A percentile compares a stretch with the other conserved stretches of the same genome.
Conservation (phyloP, 164 flowering plant genomes). For the Umbilicus rupestris region DNA sequence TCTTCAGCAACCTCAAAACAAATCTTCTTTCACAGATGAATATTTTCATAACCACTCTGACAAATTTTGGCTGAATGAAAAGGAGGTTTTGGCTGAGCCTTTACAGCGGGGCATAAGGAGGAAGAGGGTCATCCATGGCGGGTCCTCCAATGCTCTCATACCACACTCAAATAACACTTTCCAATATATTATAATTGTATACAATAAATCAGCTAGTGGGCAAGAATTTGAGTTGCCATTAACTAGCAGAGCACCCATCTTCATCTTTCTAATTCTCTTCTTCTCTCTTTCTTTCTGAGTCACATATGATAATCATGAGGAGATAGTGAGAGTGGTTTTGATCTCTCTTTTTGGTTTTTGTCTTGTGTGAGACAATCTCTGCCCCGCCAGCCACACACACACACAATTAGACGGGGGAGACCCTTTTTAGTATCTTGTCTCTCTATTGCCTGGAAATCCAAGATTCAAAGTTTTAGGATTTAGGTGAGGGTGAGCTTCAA, state of each 20-base stretch:
- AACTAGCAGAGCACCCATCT: not conserved
- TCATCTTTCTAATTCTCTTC: not conserved
- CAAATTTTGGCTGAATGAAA: not conserved
- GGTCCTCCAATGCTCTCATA: conserved; percentile 4
- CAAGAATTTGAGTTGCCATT: conserved; percentile 3
- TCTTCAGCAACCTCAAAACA: not conserved
- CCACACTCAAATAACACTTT: not conserved
- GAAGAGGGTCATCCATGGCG: not conserved
- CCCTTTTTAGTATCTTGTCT: not conserved
- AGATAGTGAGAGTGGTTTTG: not conserved
- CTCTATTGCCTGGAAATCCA: conserved; percentile 3
- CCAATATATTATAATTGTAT: not conserved
- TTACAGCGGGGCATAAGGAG: not conserved
- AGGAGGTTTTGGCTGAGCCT: not conserved
- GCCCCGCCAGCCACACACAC: not conserved
- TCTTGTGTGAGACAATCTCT: not conserved
- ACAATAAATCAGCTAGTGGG: not conserved
- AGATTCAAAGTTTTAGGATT: not conserved
- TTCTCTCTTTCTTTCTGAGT: not conserved
- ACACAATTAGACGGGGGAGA: not conserved
- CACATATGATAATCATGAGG: not conserved
- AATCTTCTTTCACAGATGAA: no score
- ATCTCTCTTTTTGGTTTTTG: not conserved
- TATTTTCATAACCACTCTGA: not conserved
- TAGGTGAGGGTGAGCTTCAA: no score